Conservation (phyloP, 2,329 filamentous ascomycete genomes). For the Stemphylium beticola region DNA sequence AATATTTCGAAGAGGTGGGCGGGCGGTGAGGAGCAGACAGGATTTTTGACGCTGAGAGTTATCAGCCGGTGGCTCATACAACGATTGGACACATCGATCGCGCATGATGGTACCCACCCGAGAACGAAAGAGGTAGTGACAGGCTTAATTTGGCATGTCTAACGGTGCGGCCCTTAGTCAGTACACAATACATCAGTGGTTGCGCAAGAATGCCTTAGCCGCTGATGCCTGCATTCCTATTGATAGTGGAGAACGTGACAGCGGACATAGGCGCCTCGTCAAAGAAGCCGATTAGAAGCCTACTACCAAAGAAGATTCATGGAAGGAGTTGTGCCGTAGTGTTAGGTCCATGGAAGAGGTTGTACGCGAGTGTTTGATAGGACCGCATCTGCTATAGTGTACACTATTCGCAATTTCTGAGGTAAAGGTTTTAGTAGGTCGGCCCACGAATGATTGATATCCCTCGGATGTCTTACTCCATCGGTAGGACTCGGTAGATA, state of each 20-base stretch:
- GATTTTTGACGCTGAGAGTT: slow-evolving; percentile 1
- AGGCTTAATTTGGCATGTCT: not conserved
- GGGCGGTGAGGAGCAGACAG: slow-evolving; percentile 4
- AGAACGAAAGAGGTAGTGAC: not conserved
- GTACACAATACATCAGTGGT: not conserved
- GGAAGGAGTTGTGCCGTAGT: not conserved
- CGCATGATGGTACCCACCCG: slow-evolving; percentile 7
- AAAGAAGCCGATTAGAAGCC: not conserved
- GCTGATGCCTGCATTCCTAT: not conserved
- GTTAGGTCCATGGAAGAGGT: not conserved
- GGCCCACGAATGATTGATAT: not conserved
- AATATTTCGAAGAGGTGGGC: not conserved
- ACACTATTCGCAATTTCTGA: not conserved
- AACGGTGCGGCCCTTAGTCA: not conserved
- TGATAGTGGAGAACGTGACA: not conserved
- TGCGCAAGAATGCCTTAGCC: not conserved
- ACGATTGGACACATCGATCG: not conserved
- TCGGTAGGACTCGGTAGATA: not conserved
- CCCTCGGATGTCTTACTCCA: not conserved
- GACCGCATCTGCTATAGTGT: not conserved
- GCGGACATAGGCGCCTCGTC: not conserved
- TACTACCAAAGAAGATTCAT: not conserved
- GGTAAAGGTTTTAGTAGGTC: not conserved
- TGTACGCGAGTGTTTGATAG: not conserved
- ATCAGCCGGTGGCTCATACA: slow-evolving; percentile 10